phyloP scores from a whole-genome alignment of 2,329 filamentous ascomycete species.

The Dryadomyces sulphureus region DNA sequence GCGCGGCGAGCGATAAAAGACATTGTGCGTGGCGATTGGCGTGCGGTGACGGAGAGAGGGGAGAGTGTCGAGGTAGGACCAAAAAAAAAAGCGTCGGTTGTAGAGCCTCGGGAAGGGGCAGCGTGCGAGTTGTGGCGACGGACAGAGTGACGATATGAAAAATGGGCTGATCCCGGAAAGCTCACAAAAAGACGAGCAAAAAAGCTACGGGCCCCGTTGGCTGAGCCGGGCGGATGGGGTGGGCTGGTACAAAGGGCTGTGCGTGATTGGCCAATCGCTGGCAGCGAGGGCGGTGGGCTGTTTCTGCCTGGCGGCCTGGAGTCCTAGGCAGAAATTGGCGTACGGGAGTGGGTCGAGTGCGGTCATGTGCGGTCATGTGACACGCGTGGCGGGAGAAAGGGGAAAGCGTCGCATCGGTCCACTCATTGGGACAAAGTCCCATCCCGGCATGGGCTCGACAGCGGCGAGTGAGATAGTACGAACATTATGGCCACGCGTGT shows the following conservation, averaged over 20 bases:
- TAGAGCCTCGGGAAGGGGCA: background rate
- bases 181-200: slow-evolving; percentile 4
- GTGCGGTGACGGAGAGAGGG: background rate
- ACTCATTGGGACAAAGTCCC: too few species aligned
- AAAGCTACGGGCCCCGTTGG: slow-evolving; percentile 4
- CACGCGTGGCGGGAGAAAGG: too few species aligned
- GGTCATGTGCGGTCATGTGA: too few species aligned
- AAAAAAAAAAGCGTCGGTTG: slow-evolving; percentile 7
- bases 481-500: too few species aligned
- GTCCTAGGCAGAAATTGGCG: too few species aligned
- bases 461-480: too few species aligned
- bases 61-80: background rate
- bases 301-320: too few species aligned
- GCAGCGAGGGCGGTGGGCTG: too few species aligned
- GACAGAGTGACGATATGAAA: background rate
- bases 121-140: background rate
- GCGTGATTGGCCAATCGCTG: background rate
- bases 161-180: slow-evolving; percentile 9
- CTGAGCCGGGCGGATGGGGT: slow-evolving; percentile 4
- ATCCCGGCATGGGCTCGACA: too few species aligned
- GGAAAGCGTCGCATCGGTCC: too few species aligned
- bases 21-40: slow-evolving; percentile 24
- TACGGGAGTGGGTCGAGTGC: too few species aligned
- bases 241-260: slow-evolving; percentile 5
- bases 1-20: slow-evolving; percentile 41